Evolutionary conservation across 805 yeast species (phyloP).

Genomic region (Scheffersomyces stipitis): DNA sequence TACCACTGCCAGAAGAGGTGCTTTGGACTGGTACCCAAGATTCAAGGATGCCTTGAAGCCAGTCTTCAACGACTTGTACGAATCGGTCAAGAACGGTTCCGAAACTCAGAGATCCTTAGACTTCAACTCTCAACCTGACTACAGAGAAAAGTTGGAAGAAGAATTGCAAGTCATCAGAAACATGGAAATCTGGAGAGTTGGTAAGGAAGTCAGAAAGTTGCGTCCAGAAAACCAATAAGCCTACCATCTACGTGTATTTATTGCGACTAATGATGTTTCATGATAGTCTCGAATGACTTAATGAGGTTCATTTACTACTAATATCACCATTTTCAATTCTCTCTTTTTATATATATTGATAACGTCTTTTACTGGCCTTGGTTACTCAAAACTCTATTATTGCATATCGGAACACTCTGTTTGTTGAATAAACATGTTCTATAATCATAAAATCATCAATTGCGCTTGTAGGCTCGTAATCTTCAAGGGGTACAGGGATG

Average conservation of each 20-base stretch:
- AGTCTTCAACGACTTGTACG: slow-evolving; percentile 94
- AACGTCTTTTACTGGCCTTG: slow-evolving; percentile 4
- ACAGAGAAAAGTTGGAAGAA: slow-evolving; percentile 92
- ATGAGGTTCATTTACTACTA: slow-evolving; percentile 9
- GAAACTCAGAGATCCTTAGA: slow-evolving; percentile 98
- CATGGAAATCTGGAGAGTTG: slow-evolving; percentile 99
- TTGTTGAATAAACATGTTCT: slow-evolving; percentile 47
- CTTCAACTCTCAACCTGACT: slow-evolving; percentile 97
- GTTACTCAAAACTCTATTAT: slow-evolving; percentile 9
- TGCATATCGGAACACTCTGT: slow-evolving; percentile 36
- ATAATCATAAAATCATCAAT: not conserved
- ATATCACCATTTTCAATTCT: slow-evolving; percentile 15
- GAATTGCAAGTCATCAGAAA: slow-evolving; percentile 92
- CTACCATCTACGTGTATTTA: slow-evolving; percentile 15
- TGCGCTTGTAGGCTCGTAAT: not conserved
- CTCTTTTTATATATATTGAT: slow-evolving; percentile 8
- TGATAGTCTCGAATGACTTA: slow-evolving; percentile 43
- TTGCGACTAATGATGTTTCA: slow-evolving; percentile 10
- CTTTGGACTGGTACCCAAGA: slow-evolving; percentile 99
- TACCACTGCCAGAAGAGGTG: slow-evolving; percentile 99
- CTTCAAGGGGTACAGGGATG: not conserved
- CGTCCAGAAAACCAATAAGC: slow-evolving; percentile 96
- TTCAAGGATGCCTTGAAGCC: slow-evolving; percentile 99
- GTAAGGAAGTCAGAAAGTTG: slow-evolving; percentile 99
- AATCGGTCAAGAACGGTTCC: slow-evolving; percentile 90